phyloP scores from a whole-genome alignment of 805 yeast genomes.

The Kuraishia piskuri region DNA sequence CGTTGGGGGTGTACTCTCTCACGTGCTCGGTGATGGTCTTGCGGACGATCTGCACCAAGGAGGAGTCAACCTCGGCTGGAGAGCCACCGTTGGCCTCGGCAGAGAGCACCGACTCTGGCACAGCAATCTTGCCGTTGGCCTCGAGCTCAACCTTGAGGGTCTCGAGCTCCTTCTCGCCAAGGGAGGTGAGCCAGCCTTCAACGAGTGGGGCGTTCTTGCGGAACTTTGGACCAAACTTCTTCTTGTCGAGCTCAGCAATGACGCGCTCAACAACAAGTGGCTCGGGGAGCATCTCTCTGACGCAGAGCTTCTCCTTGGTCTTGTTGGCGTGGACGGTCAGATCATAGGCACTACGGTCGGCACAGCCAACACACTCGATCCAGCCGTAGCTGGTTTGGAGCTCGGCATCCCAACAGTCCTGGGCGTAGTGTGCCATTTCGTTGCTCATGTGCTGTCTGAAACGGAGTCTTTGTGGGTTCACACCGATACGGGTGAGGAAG shows the following conservation, averaged over 20 bases:
- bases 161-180: constrained; percentile 83
- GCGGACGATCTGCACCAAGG: constrained; percentile 68
- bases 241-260: constrained; percentile 85
- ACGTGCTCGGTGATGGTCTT: constrained; percentile 79
- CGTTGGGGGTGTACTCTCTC: constrained; percentile 94
- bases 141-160: constrained; percentile 62
- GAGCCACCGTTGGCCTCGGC: constrained; percentile 21
- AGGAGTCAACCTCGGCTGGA: constrained; percentile 62
- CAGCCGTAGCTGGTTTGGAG: constrained; percentile 93
- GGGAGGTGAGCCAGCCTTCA: constrained; percentile 64
- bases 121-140: constrained; percentile 52
- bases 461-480: constrained; percentile 73
- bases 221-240: constrained; percentile 96
- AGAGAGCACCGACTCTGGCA: constrained; percentile 54
- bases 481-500: constrained; percentile 85
- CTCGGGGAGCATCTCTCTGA: constrained; percentile 79
- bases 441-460: constrained; percentile 98
- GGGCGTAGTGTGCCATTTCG: constrained; percentile 99
- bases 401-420: constrained; percentile 99
- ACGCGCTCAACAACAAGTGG: constrained; percentile 77
- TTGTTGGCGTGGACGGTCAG: constrained; percentile 90
- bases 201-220: constrained; percentile 95
- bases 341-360: constrained; percentile 98
- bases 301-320: constrained; percentile 92
- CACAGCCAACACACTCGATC: constrained; percentile 99